A percentile compares a stretch with the other conserved stretches of the same genome.
Conservation (phyloP, 176 grass and related monocot species). For the Paspalum vaginatum region DNA sequence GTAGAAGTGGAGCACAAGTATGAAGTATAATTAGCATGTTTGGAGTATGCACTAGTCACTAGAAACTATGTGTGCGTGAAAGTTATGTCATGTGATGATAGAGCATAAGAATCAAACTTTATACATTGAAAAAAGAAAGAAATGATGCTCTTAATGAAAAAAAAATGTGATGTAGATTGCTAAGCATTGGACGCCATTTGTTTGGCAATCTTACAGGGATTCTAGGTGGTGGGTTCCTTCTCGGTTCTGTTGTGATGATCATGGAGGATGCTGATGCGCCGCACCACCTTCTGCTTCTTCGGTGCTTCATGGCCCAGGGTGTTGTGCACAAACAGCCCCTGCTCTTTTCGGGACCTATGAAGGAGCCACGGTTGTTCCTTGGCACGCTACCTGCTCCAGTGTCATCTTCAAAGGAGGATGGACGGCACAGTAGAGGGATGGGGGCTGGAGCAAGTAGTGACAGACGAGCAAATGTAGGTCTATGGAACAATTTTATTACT, state of each 20-base stretch:
- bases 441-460: constrained; percentile 10
- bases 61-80: not conserved
- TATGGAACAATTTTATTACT: not conserved
- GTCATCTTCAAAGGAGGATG: constrained; percentile 62
- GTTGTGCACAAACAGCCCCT: constrained; percentile 75
- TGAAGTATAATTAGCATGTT: constrained; percentile 4
- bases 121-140: not conserved
- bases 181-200: not conserved
- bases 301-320: constrained; percentile 88
- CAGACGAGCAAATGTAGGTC: constrained; percentile 50
- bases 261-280: constrained; percentile 89
- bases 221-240: constrained; percentile 76
- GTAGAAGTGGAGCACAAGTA: constrained; percentile 3
- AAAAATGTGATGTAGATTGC: not conserved
- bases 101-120: not conserved
- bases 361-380: constrained; percentile 72
- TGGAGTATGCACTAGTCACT: not conserved
- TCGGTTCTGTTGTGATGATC: constrained; percentile 83
- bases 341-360: constrained; percentile 71
- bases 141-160: not conserved
- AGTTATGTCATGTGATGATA: not conserved
- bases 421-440: constrained; percentile 21
- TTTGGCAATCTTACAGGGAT: constrained; percentile 50
- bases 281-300: constrained; percentile 86
- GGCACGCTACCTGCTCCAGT: constrained; percentile 72